Evolutionary conservation across 2,329 filamentous ascomycete genomes (phyloP), one percentile per base, ranked within the genome.

Genomic region (Eurotiales sp.): DNA sequence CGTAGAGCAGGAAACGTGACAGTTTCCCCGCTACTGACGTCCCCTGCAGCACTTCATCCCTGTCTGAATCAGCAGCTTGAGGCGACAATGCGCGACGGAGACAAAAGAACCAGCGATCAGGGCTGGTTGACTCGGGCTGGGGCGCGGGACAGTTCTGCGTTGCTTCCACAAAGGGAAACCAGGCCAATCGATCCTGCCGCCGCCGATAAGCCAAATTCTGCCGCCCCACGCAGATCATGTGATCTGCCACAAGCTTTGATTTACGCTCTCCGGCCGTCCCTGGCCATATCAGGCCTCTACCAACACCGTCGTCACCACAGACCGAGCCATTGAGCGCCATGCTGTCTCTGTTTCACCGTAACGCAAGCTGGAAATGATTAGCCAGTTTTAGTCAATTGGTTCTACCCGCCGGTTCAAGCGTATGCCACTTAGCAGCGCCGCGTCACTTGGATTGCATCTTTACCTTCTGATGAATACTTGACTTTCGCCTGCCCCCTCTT

Each of bases 261-360:
- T 34, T n/a, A 15, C 32, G 32, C 15, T 19, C 21, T 37, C n/a
- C 34, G 15, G 34, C 34, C 4, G 8, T 17, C n/a, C 32, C 14
- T n/a, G 5, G 10, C 5, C 10, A n/a, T 27, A 27, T 27, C 32
- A 21, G 21, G 15, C 5, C n/a, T n/a, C 5, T 4, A 37, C 15
- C 34, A 36, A 17, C 34, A 36, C 19, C 34, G 23, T 4, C 14
- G 27, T 1, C 29, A 43, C 22, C 32, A 23, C 37, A 17, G 29
- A 11, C 21, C 30, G 25, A 47, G 37, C 55, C 44, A 54, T 47
- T 50, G 51, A 41, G 37, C 50, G 27, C 27, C 42, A 51, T 53
- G 53, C 44, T 41, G 27, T 30, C 14, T 22, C 15, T 49, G 39
- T 39, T 40, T 41, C 27, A 25, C 27, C 30, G 36, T n/a, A 36